phyloP scores from a whole-genome alignment of 1,139 yeast species.

The Debaryomycetaceae sp. region DNA sequence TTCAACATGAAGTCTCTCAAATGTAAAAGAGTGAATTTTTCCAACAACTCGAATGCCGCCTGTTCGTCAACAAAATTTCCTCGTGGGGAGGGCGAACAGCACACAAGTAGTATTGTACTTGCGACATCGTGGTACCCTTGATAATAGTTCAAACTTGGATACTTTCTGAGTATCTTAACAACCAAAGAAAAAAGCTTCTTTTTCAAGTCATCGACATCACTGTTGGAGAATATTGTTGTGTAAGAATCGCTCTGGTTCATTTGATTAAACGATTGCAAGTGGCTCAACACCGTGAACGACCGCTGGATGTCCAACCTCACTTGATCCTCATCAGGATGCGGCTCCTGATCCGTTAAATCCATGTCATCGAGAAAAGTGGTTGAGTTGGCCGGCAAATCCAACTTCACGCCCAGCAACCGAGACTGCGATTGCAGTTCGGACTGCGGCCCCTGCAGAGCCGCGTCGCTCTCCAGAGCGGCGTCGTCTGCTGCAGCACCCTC shows the following conservation, averaged over 20 bases:
- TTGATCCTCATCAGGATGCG: constrained; percentile 75
- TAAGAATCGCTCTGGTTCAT: constrained; percentile 22
- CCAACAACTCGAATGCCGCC: constrained; percentile 48
- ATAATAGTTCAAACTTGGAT: constrained; percentile 69
- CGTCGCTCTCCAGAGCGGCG: not conserved
- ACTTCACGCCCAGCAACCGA: constrained; percentile 3
- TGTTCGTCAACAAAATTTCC: constrained; percentile 25
- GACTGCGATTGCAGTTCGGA: constrained; percentile 3
- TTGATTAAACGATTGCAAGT: constrained; percentile 21
- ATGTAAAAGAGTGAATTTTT: constrained; percentile 56
- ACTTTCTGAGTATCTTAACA: constrained; percentile 51
- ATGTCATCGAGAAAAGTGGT: constrained; percentile 19
- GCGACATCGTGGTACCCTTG: constrained; percentile 94
- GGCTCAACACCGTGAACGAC: constrained; percentile 50
- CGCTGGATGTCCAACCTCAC: constrained; percentile 73
- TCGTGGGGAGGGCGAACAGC: constrained; percentile 22
- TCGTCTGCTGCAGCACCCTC: not conserved
- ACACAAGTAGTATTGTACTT: constrained; percentile 59
- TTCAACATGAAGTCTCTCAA: constrained; percentile 85
- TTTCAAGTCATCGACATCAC: constrained; percentile 35
- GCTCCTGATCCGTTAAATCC: constrained; percentile 28
- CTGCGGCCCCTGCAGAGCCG: not conserved
- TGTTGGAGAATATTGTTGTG: constrained; percentile 30
- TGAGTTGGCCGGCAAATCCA: constrained; percentile 3
- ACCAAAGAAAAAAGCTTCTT: constrained; percentile 47